Evolutionary conservation across 108 stramenopile genomes (phyloP).

Genomic region (Cyclotella choctawhatcheeana): DNA sequence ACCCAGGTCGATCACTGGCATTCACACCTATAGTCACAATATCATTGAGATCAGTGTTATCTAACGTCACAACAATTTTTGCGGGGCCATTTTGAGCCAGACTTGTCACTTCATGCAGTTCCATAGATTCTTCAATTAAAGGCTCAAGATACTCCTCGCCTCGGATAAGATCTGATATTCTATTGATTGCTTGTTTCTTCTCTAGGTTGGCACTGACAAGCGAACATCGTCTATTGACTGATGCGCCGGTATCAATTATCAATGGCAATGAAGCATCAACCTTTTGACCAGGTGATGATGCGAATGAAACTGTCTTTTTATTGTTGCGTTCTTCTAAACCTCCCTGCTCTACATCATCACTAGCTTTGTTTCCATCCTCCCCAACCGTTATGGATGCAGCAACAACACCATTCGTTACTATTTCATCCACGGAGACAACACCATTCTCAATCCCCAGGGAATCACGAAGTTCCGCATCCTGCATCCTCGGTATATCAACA

Average conservation of each 20-base stretch:
- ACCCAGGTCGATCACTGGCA: conserved; percentile 50
- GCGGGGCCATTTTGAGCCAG: conserved; percentile 11
- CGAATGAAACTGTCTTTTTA: conserved; percentile 23
- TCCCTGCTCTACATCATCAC: no score
- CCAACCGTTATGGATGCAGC: neutral
- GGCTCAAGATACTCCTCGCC: conserved; percentile 40
- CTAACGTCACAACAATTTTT: conserved; percentile 58
- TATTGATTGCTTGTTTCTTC: conserved; percentile 61
- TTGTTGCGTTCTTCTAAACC: neutral
- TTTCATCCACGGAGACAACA: neutral
- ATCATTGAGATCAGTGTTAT: conserved; percentile 42
- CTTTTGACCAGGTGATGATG: conserved; percentile 5
- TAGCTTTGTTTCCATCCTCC: neutral
- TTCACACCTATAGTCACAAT: conserved; percentile 70
- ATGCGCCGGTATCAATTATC: conserved; percentile 5
- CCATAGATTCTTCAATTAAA: neutral
- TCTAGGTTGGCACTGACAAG: conserved; percentile 43
- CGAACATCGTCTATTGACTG: conserved; percentile 1
- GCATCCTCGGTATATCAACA: neutral
- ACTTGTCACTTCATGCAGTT: neutral
- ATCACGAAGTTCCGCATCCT: neutral
- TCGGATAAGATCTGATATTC: conserved; percentile 74
- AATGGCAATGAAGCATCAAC: neutral
- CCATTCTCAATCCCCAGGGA: neutral
- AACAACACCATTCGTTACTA: neutral